A percentile compares a stretch with the other conserved stretches of the same genome.
Conservation (phyloP, 495 filamentous ascomycete genomes). For the Aspergillus cavernicola region DNA sequence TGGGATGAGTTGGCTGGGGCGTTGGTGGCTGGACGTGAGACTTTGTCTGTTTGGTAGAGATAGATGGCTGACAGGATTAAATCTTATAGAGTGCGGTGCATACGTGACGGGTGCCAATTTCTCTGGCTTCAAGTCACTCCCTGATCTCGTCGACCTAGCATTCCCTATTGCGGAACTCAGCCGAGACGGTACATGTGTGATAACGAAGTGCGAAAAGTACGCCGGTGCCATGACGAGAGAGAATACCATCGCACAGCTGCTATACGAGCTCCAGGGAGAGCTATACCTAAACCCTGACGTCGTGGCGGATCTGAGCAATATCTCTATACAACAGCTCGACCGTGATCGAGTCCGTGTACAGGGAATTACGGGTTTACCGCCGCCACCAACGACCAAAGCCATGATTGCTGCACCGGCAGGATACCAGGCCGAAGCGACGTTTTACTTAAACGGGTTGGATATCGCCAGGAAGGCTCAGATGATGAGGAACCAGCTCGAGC, state of each 20-base stretch:
- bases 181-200: constrained; percentile 28
- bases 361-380: not conserved
- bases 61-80: no score
- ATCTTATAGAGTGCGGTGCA: constrained; percentile 40
- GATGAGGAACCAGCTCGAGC: constrained; percentile 27
- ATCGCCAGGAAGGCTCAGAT: constrained; percentile 38
- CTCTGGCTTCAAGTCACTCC: constrained; percentile 43
- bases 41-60: no score
- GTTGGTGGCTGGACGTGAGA: constrained; percentile 37
- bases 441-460: constrained; percentile 43
- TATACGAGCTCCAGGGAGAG: constrained; percentile 51
- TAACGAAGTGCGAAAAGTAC: constrained; percentile 8
- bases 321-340: constrained; percentile 26
- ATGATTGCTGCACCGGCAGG: constrained; percentile 9
- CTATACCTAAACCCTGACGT: constrained; percentile 48
- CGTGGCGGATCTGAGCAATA: constrained; percentile 32
- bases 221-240: constrained; percentile 25
- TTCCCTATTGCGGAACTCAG: constrained; percentile 46
- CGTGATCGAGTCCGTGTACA: not conserved
- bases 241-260: constrained; percentile 39
- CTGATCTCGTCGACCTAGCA: not conserved
- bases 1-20: constrained; percentile 35
- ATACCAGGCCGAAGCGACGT: constrained; percentile 10
- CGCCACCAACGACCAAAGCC: not conserved
- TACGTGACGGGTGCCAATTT: constrained; percentile 48